Base-by-base conservation (phyloP, 1,284 basidiomycete genomes). In the Boletus sp. region DNA sequence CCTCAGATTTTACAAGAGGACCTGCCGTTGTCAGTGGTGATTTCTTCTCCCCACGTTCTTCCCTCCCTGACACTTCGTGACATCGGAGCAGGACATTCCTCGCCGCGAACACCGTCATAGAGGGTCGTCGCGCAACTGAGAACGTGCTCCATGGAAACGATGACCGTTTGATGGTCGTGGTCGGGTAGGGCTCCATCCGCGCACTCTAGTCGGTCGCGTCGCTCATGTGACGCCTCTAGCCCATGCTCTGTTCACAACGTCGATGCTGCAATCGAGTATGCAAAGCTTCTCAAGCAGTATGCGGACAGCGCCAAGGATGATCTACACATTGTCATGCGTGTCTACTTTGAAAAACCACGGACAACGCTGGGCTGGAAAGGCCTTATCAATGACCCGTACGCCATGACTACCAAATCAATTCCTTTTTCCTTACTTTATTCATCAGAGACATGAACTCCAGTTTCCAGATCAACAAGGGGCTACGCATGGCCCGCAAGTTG, bases 291-390 rank as follows among this genome's bases (percentile, higher is more conserved):
- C 48, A 81, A 79, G 48, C 80, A 74, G 37, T 98, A 98, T 66
- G 88, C 93, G 8, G 84, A 92, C 36, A 65, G 71, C 16, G 84
- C 89, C 27, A 83, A 82, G 64, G 84, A 90, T 10, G 95, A 98
- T 62, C 78, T 99, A 32, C 80, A 89, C 69, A 97, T 99, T 64
- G 78, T 98, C 60, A 98, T 98, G 94, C 84, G 93, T 36, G 92
- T 94, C 57, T 96, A 96, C 74, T 96, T 95, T 65, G 93, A 95
- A 64, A 95, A 95, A 72, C 94, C 94, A 1, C 78, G 95, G 36
- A 98, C 95, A 10, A 98, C 95, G 0, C 88, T 98, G 45, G 94
- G 94, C 16, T 98, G 95, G 95, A 98, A 98, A 69, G 95, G 95
- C 43, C 81, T 99, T 55, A 98, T 99, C 73, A 99, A 98, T 66